Evolutionary conservation across 306 rosid species (phyloP).

Genomic region (Begonia peltatifolia): DNA sequence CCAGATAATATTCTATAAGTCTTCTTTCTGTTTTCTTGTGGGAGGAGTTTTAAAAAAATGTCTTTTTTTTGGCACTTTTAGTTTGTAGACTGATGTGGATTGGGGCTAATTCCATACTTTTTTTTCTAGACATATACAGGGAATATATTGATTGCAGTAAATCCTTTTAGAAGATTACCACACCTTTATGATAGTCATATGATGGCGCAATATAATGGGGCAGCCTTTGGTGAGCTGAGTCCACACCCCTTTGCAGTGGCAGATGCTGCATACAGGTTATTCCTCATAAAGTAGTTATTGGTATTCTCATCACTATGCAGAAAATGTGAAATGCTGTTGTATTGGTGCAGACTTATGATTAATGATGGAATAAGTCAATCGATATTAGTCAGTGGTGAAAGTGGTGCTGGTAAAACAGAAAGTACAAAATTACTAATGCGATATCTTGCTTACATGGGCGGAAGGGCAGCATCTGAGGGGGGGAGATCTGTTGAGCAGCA

Average conservation of each 20-base stretch:
- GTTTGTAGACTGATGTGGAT: not conserved
- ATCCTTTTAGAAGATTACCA: constrained; percentile 83
- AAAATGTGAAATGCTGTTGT: constrained; percentile 6
- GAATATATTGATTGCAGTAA: constrained; percentile 93
- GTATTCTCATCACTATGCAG: not conserved
- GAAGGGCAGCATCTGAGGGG: constrained; percentile 77
- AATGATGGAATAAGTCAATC: constrained; percentile 88
- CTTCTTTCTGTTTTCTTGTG: no score
- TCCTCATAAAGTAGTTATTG: not conserved
- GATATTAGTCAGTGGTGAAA: constrained; percentile 98
- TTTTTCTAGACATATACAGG: constrained; percentile 85
- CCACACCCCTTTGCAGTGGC: constrained; percentile 99
- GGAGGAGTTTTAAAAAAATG: no score
- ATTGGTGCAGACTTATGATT: constrained; percentile 77
- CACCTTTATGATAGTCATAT: constrained; percentile 95
- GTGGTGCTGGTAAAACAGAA: constrained; percentile 99
- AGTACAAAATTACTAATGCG: constrained; percentile 97
- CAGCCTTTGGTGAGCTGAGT: constrained; percentile 94
- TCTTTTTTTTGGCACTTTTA: no score
- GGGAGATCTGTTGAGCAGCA: constrained; percentile 97
- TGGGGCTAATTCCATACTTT: not conserved
- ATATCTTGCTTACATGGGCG: constrained; percentile 99
- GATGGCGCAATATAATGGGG: constrained; percentile 99
- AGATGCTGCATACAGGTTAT: constrained; percentile 91
- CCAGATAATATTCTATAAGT: not conserved